Evolutionary conservation across 257 asterid genomes (phyloP).

Genomic region (Penstemon newberryi): DNA sequence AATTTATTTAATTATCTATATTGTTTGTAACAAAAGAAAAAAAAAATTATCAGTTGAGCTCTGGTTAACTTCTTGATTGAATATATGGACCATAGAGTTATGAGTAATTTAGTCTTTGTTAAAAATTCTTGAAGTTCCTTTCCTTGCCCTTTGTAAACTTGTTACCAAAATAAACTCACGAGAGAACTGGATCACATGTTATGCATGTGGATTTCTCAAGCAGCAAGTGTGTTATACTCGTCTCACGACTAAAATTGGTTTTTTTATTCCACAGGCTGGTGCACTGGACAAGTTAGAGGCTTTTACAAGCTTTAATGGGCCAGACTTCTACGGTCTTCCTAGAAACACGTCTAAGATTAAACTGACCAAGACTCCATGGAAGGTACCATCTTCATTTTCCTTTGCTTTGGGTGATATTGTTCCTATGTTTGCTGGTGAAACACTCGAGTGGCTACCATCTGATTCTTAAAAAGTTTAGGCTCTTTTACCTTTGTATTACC

Average conservation of each 20-base stretch:
- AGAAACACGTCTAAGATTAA: conserved; percentile 67
- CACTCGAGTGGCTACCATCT: conserved; percentile 75
- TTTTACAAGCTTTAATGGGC: conserved; percentile 92
- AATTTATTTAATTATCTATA: conserved; percentile 16
- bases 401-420: conserved; percentile 64
- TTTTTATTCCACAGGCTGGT: conserved; percentile 47
- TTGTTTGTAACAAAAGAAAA: not conserved
- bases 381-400: conserved; percentile 68
- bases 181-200: not conserved
- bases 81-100: not conserved
- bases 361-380: conserved; percentile 70
- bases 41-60: not conserved
- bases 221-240: not conserved
- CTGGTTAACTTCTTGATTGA: not conserved
- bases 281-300: conserved; percentile 91
- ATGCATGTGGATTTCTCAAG: not conserved
- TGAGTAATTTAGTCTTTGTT: not conserved
- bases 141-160: not conserved
- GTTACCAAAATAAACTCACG: not conserved
- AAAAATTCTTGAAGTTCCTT: not conserved
- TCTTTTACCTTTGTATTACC: not conserved
- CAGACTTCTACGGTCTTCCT: conserved; percentile 86
- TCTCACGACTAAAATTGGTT: not conserved
- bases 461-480: conserved; percentile 21
- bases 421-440: conserved; percentile 89